These are phyloP conservation scores for Murraya paniculata DNA, from an alignment of 345 rosid species.

Conservation along the genomic window DNA sequence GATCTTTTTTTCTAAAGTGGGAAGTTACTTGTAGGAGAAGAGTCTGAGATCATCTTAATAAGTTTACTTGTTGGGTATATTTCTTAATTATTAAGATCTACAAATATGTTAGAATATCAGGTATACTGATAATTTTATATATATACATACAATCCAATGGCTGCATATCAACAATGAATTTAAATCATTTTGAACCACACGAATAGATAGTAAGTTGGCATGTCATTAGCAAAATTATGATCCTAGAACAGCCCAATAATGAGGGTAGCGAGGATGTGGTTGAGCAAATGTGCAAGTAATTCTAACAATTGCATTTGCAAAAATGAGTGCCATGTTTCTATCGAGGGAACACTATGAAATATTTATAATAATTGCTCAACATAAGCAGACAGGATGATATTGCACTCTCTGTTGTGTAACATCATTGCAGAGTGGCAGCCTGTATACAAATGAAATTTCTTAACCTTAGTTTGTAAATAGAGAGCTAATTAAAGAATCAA, in stretches of 20 bases:
- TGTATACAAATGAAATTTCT: not conserved
- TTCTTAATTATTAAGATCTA: too few species aligned
- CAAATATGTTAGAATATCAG: too few species aligned
- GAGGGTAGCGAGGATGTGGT: not conserved
- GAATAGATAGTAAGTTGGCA: too few species aligned
- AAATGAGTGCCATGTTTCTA: not conserved
- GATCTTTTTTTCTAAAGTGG: too few species aligned
- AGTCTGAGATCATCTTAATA: too few species aligned
- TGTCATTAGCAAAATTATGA: too few species aligned
- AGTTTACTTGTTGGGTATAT: too few species aligned
- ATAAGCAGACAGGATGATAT: not conserved
- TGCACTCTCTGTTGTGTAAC: not conserved
- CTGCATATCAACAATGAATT: too few species aligned
- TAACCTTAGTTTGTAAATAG: not conserved
- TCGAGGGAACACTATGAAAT: not conserved
- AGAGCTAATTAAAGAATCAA: slow-evolving; percentile 4
- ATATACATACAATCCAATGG: too few species aligned
- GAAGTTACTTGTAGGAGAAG: too few species aligned
- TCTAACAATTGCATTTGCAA: not conserved
- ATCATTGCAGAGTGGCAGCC: slow-evolving; percentile 9
- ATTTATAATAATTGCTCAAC: not conserved
- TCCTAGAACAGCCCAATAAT: not conserved
- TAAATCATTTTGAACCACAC: too few species aligned
- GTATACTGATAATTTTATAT: too few species aligned
- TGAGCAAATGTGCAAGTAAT: not conserved